These are phyloP conservation scores for Mallotus nudiflorus DNA, from an alignment of 345 rosid genomes.

Conservation along the genomic window DNA sequence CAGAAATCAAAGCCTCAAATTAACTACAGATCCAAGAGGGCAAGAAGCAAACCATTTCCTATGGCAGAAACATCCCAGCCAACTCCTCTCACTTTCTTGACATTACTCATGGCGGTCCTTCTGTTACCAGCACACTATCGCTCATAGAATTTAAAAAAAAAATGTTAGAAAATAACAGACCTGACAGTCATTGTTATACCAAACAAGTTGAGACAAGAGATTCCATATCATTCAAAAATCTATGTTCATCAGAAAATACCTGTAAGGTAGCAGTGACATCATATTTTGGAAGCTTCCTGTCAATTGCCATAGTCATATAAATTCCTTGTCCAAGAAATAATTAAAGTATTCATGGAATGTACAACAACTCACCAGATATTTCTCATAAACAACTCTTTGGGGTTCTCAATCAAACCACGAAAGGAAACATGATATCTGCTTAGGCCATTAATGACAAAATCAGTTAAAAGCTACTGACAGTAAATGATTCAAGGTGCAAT, in stretches of 20 bases:
- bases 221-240: not conserved
- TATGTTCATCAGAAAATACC: slow-evolving; percentile 35
- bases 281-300: slow-evolving; percentile 82
- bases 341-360: not conserved
- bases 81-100: slow-evolving; percentile 77
- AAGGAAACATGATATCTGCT: slow-evolving; percentile 61
- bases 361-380: slow-evolving; percentile 61
- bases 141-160: too few species aligned
- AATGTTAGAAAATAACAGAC: not conserved
- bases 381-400: slow-evolving; percentile 57
- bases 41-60: slow-evolving; percentile 69
- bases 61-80: slow-evolving; percentile 96
- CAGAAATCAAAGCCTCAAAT: not conserved
- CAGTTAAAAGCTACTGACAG: slow-evolving; percentile 1
- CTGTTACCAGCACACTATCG: slow-evolving; percentile 95
- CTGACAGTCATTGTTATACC: not conserved
- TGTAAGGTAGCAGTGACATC: slow-evolving; percentile 76
- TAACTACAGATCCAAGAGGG: not conserved
- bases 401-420: slow-evolving; percentile 50
- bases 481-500: not conserved
- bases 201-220: not conserved
- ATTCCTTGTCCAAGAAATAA: not conserved
- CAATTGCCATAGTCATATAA: slow-evolving; percentile 9
- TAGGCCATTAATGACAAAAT: slow-evolving; percentile 14
- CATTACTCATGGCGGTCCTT: slow-evolving; percentile 96